Conservation (phyloP, 805 yeast genomes). For the Kuraishia borneana region DNA sequence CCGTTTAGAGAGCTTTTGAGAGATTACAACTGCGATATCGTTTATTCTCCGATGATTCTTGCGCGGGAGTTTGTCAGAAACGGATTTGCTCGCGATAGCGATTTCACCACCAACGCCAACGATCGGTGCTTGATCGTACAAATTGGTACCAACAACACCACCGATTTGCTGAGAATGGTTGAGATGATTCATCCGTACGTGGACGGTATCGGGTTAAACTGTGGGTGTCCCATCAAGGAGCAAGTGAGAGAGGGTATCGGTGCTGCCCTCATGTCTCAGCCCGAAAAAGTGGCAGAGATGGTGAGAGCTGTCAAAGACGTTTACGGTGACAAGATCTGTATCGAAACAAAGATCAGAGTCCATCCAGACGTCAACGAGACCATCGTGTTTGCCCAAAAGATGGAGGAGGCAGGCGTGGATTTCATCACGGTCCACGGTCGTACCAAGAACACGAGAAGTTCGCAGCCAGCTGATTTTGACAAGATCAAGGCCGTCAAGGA, state of each 20-base stretch:
- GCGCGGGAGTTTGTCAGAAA: constrained; percentile 92
- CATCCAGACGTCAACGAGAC: constrained; percentile 72
- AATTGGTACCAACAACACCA: constrained; percentile 79
- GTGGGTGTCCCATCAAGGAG: constrained; percentile 96
- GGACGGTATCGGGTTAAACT: constrained; percentile 90
- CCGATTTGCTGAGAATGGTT: constrained; percentile 72
- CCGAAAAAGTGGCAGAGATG: constrained; percentile 74
- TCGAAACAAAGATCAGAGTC: constrained; percentile 88
- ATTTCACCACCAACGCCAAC: constrained; percentile 65
- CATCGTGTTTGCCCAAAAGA: constrained; percentile 53
- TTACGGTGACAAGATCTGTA: constrained; percentile 59
- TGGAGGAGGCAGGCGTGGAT: constrained; percentile 86
- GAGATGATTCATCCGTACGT: constrained; percentile 85
- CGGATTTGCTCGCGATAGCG: constrained; percentile 67
- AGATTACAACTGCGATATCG: constrained; percentile 66
- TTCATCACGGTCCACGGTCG: constrained; percentile 93
- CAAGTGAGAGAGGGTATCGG: constrained; percentile 96
- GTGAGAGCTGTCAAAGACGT: constrained; percentile 69
- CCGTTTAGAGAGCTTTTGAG: constrained; percentile 81
- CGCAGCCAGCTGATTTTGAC: constrained; percentile 72
- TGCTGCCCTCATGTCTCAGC: constrained; percentile 83
- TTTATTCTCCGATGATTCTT: constrained; percentile 91
- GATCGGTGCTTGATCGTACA: constrained; percentile 79
- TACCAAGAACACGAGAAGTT: constrained; percentile 72
- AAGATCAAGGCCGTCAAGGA: constrained; percentile 63